Evolutionary conservation across 495 filamentous ascomycete genomes (phyloP).

Genomic region (Aspergillus nanangensis): DNA sequence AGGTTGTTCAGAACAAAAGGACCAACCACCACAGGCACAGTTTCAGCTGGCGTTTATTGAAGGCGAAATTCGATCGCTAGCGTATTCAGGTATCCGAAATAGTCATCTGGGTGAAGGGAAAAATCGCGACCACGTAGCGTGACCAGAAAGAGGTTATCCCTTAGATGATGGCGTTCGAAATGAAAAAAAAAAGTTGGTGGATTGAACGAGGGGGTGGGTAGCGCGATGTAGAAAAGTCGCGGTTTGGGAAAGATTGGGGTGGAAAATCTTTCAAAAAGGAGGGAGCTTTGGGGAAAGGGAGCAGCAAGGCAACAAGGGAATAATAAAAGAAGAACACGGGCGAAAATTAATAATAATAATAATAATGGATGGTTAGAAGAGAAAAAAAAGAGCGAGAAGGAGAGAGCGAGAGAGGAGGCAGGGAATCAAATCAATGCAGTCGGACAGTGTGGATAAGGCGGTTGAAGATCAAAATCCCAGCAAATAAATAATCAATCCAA

Average conservation of each 20-base stretch:
- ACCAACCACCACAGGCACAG: neutral
- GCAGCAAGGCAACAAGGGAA: neutral
- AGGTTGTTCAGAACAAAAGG: neutral
- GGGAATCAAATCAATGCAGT: conserved; percentile 1
- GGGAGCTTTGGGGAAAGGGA: conserved; percentile 1
- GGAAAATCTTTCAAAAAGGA: no score
- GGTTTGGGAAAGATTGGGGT: neutral
- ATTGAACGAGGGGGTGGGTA: neutral
- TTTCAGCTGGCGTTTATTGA: neutral
- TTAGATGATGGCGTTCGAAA: no score
- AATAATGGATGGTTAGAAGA: no score
- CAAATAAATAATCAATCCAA: no score
- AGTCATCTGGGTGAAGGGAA: conserved; percentile 8
- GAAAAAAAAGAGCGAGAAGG: neutral
- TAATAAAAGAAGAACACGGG: neutral
- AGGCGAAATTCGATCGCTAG: conserved; percentile 1
- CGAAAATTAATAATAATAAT: no score
- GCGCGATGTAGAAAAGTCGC: neutral
- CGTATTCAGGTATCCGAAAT: neutral
- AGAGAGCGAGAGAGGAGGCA: neutral
- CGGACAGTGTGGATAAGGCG: conserved; percentile 1
- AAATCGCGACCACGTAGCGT: neutral
- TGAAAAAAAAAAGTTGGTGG: neutral
- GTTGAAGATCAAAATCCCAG: conserved; percentile 7
- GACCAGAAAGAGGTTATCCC: no score